Conservation (phyloP, 371 early-diverging fungal species). For the Saksenaea oblongispora region DNA sequence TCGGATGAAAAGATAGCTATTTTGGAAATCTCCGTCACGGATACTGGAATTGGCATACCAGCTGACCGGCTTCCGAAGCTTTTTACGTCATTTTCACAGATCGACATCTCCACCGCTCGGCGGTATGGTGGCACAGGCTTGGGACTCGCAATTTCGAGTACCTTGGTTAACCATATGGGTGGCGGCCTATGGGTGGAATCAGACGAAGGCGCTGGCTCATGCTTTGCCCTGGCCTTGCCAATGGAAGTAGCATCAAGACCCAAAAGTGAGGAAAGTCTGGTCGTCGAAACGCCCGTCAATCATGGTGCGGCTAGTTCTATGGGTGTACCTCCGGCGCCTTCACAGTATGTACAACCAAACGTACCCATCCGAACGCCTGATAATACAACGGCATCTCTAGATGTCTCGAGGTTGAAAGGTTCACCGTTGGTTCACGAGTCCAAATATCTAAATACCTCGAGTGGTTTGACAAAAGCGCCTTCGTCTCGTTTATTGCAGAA, state of each 20-base stretch:
- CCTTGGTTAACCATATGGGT: constrained; percentile 61
- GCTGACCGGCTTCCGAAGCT: constrained; percentile 57
- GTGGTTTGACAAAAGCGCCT: no score
- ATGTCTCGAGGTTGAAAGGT: no score
- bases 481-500: no score
- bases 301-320: not conserved
- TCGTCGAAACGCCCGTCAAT: not conserved
- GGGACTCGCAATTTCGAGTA: constrained; percentile 60
- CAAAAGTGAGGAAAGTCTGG: not conserved
- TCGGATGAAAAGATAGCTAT: constrained; percentile 39
- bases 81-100: constrained; percentile 62
- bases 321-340: no score
- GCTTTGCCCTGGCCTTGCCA: constrained; percentile 59
- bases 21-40: constrained; percentile 58
- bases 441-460: no score
- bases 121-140: constrained; percentile 62
- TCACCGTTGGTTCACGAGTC: no score
- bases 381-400: no score
- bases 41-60: constrained; percentile 64
- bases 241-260: constrained; percentile 37
- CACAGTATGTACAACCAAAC: no score
- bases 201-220: constrained; percentile 52
- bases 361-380: no score
- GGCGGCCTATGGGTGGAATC: constrained; percentile 68
- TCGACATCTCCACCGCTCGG: constrained; percentile 60